Conservation (phyloP, 306 rosid species). For the Myrica gale region DNA sequence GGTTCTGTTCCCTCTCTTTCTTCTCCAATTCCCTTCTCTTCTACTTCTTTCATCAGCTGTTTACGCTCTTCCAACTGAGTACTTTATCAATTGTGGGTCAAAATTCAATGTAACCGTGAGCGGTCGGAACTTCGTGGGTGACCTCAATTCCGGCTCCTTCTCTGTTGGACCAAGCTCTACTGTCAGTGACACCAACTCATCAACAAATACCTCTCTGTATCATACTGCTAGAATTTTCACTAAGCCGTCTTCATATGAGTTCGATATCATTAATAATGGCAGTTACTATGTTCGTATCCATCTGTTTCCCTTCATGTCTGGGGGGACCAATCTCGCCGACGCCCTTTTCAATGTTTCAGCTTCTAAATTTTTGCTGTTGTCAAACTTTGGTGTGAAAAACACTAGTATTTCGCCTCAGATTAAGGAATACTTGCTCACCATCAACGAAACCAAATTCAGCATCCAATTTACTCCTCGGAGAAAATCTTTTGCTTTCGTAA, state of each 20-base stretch:
- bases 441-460: neutral
- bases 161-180: neutral
- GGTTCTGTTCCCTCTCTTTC: neutral
- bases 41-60: slow-evolving; percentile 33
- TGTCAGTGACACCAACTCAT: neutral
- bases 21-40: slow-evolving; percentile 20
- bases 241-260: slow-evolving; percentile 4
- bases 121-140: neutral
- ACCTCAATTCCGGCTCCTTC: neutral
- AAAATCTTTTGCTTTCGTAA: slow-evolving; percentile 41
- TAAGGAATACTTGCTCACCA: slow-evolving; percentile 30
- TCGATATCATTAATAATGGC: neutral
- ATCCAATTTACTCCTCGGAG: slow-evolving; percentile 31
- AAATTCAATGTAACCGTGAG: neutral
- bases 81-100: slow-evolving; percentile 52
- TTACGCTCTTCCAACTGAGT: neutral
- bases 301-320: slow-evolving; percentile 39
- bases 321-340: slow-evolving; percentile 5
- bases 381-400: neutral
- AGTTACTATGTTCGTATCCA: slow-evolving; percentile 50
- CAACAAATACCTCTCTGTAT: slow-evolving; percentile 14
- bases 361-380: slow-evolving; percentile 20
- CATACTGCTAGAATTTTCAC: slow-evolving; percentile 34
- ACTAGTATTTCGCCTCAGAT: slow-evolving; percentile 1
- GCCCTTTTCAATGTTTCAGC: slow-evolving; percentile 47